Percentiles rank a stretch among this genome's conserved stretches.
These are phyloP conservation scores for Calcarisporium arbuscula DNA, from an alignment of 2,329 filamentous ascomycete genomes.

Conservation along the genomic window DNA sequence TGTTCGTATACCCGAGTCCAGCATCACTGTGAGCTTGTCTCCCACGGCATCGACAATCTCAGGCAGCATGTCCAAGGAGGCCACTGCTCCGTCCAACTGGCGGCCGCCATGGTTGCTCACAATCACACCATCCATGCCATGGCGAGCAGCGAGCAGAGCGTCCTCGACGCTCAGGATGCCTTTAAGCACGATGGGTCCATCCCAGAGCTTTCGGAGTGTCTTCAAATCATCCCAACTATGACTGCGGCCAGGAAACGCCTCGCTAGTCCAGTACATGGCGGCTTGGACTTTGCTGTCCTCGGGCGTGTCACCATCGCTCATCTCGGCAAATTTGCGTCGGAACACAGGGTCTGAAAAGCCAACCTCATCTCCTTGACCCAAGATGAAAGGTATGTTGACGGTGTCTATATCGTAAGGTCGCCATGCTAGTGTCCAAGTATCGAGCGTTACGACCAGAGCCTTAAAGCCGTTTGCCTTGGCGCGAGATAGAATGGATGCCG, in stretches of 20 bases:
- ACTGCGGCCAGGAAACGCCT: slow-evolving; percentile 38
- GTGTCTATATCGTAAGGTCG: slow-evolving; percentile 61
- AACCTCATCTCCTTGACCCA: slow-evolving; percentile 50
- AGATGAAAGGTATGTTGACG: slow-evolving; percentile 54
- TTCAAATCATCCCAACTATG: slow-evolving; percentile 57
- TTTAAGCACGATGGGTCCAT: slow-evolving; percentile 41
- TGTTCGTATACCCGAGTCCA: slow-evolving; percentile 33
- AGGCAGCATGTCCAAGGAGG: slow-evolving; percentile 48
- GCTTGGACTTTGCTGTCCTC: slow-evolving; percentile 45
- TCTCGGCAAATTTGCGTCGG: slow-evolving; percentile 19
- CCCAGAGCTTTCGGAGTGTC: slow-evolving; percentile 53
- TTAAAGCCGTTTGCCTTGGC: slow-evolving; percentile 57
- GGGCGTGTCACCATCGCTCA: slow-evolving; percentile 35
- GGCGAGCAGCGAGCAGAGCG: slow-evolving; percentile 27
- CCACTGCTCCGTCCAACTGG: slow-evolving; percentile 32
- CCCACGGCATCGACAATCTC: slow-evolving; percentile 49
- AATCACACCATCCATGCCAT: slow-evolving; percentile 32
- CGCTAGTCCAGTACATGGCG: slow-evolving; percentile 43
- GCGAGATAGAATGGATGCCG: slow-evolving; percentile 53
- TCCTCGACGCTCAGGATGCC: slow-evolving; percentile 35
- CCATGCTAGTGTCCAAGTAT: slow-evolving; percentile 66
- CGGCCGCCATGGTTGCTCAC: slow-evolving; percentile 37
- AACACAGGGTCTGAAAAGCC: slow-evolving; percentile 65
- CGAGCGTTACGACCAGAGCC: slow-evolving; percentile 65
- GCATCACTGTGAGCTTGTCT: slow-evolving; percentile 49